Base-by-base conservation (phyloP, 805 yeast genomes). In the Metschnikowia reukaufii region DNA sequence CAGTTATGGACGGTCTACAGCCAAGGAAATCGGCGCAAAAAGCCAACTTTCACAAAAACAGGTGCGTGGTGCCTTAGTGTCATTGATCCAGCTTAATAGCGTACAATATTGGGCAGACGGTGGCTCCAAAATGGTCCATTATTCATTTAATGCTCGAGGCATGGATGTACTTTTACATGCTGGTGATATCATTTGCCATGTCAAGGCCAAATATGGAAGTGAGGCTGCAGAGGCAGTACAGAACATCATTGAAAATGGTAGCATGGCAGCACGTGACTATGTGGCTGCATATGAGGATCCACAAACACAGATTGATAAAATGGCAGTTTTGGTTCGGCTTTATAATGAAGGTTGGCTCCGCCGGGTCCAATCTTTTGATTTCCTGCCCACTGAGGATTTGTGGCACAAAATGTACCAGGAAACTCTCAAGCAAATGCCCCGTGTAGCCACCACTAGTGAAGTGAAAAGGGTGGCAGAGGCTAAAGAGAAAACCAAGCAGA, bases 11-110 rank as follows among this genome's bases (percentile, higher is more conserved):
- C 74, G 94, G 49, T 67, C 83, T 30, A 75, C 80, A 0, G 72
- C 83, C 1, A 64, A 63, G 19, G 89, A 86, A 40, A 55, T 90
- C 18, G 63, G 76, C 36, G 61, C 65, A 21, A 66, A 67, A 42
- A 70, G 84, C 2, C 65, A 68, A 7, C 61, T 86, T 40, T 77
- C 84, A 0, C 44, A 70, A 0, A 63, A 77, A 12, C 66, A 76
- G 12, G 79, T 88, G 16, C 83, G 83, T 53, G 78, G 84, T 29
- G 73, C 86, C 0, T 70, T 92, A 36, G 95, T 88, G 4, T 79
- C 91, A 6, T 68, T 92, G 57, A 74, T 91, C 34, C 97, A 92
- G 65, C 71, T 88, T 51, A 80, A 86, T 49, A 86, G 96, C 63
- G 82, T 88, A 8, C 76, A 76, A 19, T 81, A 81, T 58, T 83